phyloP scores from a whole-genome alignment of 2,329 filamentous ascomycete species.

The Calonectria pteridis region DNA sequence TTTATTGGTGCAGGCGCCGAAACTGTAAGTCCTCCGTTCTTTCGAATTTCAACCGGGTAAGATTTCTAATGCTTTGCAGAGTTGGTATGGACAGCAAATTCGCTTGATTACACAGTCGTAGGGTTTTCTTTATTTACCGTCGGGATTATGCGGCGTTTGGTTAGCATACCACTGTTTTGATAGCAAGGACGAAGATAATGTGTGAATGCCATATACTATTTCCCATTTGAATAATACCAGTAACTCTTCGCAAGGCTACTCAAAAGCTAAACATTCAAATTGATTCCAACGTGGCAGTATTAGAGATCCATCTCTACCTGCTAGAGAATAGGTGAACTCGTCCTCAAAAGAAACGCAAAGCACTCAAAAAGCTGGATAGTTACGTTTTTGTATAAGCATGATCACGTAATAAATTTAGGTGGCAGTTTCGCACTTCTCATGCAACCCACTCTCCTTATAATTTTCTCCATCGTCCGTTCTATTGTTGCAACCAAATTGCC shows the following conservation, averaged over 20 bases:
- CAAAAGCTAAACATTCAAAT: neutral
- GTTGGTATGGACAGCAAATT: neutral
- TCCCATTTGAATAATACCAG: neutral
- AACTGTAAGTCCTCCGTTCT: neutral
- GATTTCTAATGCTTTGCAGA: neutral
- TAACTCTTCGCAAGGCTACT: neutral
- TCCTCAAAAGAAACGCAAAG: no score
- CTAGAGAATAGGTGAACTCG: no score
- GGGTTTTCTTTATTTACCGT: neutral
- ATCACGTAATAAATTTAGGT: no score
- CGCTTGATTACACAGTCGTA: neutral
- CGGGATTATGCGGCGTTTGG: neutral
- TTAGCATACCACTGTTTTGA: neutral
- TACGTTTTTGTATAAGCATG: no score
- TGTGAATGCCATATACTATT: neutral
- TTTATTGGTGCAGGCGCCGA: neutral
- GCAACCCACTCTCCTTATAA: no score
- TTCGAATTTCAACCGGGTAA: neutral
- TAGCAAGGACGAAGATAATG: neutral
- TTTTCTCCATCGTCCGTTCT: no score
- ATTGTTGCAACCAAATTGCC: no score
- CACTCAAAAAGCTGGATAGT: no score
- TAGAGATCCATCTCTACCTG: no score
- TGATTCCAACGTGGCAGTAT: neutral
- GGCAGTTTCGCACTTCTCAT: no score